These are phyloP conservation scores for Penicillium canescens DNA, from an alignment of 495 filamentous ascomycete genomes.

Conservation along the genomic window DNA sequence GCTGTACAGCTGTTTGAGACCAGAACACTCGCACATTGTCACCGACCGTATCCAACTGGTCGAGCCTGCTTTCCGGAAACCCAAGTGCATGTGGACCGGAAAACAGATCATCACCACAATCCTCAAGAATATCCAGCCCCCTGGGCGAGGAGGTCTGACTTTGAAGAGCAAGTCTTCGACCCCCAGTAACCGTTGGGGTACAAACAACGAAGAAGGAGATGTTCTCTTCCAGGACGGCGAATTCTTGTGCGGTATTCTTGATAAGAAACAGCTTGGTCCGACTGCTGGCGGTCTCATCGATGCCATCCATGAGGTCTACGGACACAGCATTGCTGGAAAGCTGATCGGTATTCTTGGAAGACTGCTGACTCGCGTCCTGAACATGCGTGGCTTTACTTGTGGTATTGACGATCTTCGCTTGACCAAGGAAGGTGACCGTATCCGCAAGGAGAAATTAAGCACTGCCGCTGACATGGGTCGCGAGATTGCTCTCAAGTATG, in stretches of 20 bases:
- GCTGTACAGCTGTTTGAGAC: conserved; percentile 82
- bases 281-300: conserved; percentile 86
- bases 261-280: conserved; percentile 94
- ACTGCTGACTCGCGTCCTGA: conserved; percentile 83
- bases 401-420: conserved; percentile 95
- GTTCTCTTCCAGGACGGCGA: conserved; percentile 87
- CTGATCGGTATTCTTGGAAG: conserved; percentile 86
- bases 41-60: conserved; percentile 72
- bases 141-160: conserved; percentile 72
- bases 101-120: conserved; percentile 96
- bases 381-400: conserved; percentile 94
- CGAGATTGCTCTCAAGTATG: conserved; percentile 85
- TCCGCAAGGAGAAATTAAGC: conserved; percentile 67
- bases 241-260: conserved; percentile 85
- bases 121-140: conserved; percentile 83
- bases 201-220: conserved; percentile 68
- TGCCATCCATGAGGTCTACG: conserved; percentile 90
- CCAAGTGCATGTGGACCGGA: conserved; percentile 86
- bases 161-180: conserved; percentile 78
- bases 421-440: conserved; percentile 75
- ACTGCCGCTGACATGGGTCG: conserved; percentile 73
- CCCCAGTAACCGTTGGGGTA: conserved; percentile 72
- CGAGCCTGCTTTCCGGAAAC: conserved; percentile 79
- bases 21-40: conserved; percentile 81
- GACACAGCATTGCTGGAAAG: conserved; percentile 79